These are phyloP conservation scores for Rhizophagus prolifer DNA, from an alignment of 192 early-diverging fungal genomes.

Conservation along the genomic window DNA sequence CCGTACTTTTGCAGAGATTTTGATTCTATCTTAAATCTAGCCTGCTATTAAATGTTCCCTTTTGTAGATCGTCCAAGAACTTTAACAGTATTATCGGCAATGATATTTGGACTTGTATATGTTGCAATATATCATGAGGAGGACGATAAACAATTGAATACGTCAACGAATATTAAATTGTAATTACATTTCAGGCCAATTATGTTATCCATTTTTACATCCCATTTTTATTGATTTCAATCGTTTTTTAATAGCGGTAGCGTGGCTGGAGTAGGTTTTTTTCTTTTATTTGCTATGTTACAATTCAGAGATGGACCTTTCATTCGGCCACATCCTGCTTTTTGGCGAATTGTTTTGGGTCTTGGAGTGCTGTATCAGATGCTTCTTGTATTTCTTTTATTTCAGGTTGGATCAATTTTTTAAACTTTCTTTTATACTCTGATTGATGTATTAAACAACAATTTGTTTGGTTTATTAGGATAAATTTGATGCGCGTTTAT, in stretches of 20 bases:
- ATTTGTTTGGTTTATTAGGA: constrained; percentile 52
- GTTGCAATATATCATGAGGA: constrained; percentile 52
- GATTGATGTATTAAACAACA: background rate
- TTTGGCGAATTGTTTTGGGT: constrained; percentile 88
- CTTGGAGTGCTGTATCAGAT: constrained; percentile 87
- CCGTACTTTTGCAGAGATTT: background rate
- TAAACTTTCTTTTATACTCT: background rate
- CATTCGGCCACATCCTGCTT: constrained; percentile 87
- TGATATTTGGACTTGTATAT: constrained; percentile 54
- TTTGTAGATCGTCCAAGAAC: constrained; percentile 55
- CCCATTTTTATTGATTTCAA: background rate
- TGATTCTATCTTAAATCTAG: background rate
- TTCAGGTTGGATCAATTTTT: constrained; percentile 62
- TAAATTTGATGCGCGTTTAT: constrained; percentile 78
- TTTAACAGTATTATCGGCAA: constrained; percentile 48
- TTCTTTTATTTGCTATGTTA: constrained; percentile 83
- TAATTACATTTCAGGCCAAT: constrained; percentile 24
- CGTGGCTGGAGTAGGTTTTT: constrained; percentile 47
- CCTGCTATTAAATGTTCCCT: background rate
- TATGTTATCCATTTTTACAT: background rate
- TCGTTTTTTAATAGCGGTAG: constrained; percentile 40
- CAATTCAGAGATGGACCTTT: constrained; percentile 95
- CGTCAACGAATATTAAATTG: constrained; percentile 52
- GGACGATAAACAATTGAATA: constrained; percentile 37
- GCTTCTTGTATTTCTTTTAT: constrained; percentile 85